Conservation (phyloP, 208 protist genomes). For the Trypanosoma platydactyli region DNA sequence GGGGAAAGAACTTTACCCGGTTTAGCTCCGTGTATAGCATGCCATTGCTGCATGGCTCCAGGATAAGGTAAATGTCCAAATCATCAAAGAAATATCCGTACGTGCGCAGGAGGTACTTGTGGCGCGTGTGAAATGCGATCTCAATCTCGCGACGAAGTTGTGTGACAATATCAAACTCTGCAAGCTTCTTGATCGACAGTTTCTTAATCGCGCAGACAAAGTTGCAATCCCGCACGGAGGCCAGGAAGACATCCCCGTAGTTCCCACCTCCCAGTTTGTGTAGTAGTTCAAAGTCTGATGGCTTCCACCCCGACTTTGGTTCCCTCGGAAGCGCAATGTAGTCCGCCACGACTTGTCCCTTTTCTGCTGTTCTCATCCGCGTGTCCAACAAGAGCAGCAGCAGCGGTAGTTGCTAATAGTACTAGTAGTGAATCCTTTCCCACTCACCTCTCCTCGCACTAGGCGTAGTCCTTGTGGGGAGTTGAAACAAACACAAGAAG, state of each 20-base stretch:
- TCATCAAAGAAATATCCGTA: conserved; percentile 98
- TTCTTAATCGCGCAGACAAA: conserved; percentile 99
- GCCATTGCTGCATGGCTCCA: conserved; percentile 97
- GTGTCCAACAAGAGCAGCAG: conserved; percentile 19
- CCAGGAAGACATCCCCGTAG: conserved; percentile 99
- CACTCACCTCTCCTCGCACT: neutral
- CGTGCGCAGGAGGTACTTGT: conserved; percentile 98
- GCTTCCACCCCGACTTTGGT: conserved; percentile 73
- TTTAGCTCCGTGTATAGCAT: conserved; percentile 98
- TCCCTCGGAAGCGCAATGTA: conserved; percentile 69
- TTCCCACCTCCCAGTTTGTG: conserved; percentile 96
- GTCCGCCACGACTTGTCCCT: conserved; percentile 57
- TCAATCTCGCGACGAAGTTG: conserved; percentile 99
- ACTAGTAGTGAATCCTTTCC: neutral
- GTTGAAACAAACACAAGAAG: no score
- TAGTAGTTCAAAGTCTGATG: conserved; percentile 95
- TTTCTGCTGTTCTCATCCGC: conserved; percentile 53
- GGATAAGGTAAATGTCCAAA: conserved; percentile 97
- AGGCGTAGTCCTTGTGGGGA: no score
- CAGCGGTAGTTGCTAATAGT: neutral
- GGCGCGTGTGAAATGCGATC: conserved; percentile 98
- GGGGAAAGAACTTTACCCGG: conserved; percentile 83
- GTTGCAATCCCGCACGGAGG: conserved; percentile 96
- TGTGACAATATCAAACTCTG: conserved; percentile 94
- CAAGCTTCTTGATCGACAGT: conserved; percentile 94